Evolutionary conservation across 202 grass and related monocot species (phyloP).

Genomic region (Zoysia matrella): DNA sequence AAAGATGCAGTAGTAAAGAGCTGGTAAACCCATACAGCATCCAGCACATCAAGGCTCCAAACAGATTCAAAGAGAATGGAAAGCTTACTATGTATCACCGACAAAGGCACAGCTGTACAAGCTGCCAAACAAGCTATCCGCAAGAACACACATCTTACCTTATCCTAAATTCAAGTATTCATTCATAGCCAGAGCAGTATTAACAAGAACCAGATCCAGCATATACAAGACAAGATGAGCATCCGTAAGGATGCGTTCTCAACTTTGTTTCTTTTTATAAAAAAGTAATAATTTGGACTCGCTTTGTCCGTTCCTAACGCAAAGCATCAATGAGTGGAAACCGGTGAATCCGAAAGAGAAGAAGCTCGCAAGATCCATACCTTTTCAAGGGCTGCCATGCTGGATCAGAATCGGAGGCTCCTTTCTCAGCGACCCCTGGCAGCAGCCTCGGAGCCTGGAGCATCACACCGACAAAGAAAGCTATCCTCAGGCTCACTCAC

Average conservation of each 20-base stretch:
- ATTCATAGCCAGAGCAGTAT: not conserved
- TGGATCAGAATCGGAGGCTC: constrained; percentile 34
- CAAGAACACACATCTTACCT: not conserved
- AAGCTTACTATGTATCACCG: not conserved
- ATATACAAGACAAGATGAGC: not conserved
- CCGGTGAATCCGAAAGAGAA: constrained; percentile 34
- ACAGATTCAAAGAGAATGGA: not conserved
- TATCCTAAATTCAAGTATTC: not conserved
- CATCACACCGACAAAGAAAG: constrained; percentile 4
- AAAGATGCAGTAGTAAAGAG: not conserved
- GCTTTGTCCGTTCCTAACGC: constrained; percentile 21
- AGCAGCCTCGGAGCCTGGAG: constrained; percentile 7
- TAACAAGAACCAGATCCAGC: not conserved
- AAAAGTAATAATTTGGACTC: not conserved
- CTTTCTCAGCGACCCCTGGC: constrained; percentile 4
- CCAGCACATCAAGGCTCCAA: not conserved
- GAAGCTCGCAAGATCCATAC: constrained; percentile 35
- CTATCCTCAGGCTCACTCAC: not conserved
- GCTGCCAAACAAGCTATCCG: not conserved
- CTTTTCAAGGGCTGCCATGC: constrained; percentile 14
- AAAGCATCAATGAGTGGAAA: not conserved
- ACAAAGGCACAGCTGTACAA: not conserved
- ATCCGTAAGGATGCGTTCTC: not conserved
- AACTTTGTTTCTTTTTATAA: not conserved
- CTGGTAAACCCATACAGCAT: not conserved